Percentiles rank a stretch among this genome's conserved stretches.
Conservation (phyloP, 148 eudicot genomes). For the Diospyros lotus region DNA sequence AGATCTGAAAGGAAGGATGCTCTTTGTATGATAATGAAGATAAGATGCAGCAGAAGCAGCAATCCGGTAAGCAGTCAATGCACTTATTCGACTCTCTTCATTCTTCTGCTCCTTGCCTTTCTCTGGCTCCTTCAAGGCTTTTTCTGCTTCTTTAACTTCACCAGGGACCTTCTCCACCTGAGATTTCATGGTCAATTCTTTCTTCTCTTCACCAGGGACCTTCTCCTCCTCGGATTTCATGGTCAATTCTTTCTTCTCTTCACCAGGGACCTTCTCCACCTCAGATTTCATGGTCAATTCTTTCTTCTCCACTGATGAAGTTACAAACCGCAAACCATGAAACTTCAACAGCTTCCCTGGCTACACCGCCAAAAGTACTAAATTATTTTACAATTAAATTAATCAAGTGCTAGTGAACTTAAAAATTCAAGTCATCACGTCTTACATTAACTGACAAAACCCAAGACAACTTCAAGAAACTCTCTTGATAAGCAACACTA, state of each 20-base stretch:
- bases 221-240: too few species aligned
- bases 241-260: too few species aligned
- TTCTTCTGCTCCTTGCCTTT: slow-evolving; percentile 27
- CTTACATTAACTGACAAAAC: background rate
- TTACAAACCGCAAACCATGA: slow-evolving; percentile 58
- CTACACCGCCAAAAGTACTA: slow-evolving; percentile 26
- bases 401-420: background rate
- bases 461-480: background rate
- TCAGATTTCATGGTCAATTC: slow-evolving; percentile 50
- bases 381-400: background rate
- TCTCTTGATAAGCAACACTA: background rate
- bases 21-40: slow-evolving; percentile 65
- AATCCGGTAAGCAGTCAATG: slow-evolving; percentile 67
- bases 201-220: too few species aligned
- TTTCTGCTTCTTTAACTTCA: slow-evolving; percentile 28
- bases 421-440: background rate
- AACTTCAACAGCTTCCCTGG: slow-evolving; percentile 54
- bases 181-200: too few species aligned
- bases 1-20: slow-evolving; percentile 54
- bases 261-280: slow-evolving; percentile 22
- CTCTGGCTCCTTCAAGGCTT: slow-evolving; percentile 13
- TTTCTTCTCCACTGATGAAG: slow-evolving; percentile 78
- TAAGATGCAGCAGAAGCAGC: slow-evolving; percentile 95
- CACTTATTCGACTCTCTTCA: slow-evolving; percentile 36
- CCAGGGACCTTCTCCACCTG: background rate